Evolutionary conservation across 176 grass and related monocot species (phyloP).

Genomic region (Stipa capillata): DNA sequence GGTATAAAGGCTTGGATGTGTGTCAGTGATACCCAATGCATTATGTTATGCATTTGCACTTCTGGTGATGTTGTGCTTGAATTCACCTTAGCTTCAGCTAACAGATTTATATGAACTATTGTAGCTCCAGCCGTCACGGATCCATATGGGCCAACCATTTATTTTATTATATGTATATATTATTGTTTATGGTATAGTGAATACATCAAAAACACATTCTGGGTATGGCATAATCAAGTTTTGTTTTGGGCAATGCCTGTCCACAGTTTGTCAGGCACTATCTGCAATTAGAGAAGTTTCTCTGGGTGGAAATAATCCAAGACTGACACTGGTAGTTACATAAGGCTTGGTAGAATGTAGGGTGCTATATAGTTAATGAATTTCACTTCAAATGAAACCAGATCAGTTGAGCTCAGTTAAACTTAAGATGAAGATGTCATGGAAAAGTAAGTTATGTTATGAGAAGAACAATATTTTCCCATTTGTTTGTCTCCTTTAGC

Average conservation of each 20-base stretch:
- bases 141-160: neutral
- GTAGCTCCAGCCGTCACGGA: neutral
- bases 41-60: neutral
- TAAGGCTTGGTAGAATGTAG: neutral
- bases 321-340: neutral
- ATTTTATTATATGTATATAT: neutral
- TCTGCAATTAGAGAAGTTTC: neutral
- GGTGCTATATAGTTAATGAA: neutral
- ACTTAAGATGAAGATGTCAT: neutral
- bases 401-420: neutral
- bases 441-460: neutral
- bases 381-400: neutral
- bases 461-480: neutral
- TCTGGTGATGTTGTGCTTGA: neutral
- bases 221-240: neutral
- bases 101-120: neutral
- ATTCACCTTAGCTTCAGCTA: neutral
- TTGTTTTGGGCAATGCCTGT: neutral
- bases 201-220: neutral
- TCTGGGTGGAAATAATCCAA: neutral
- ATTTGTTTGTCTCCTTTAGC: neutral
- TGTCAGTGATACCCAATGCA: neutral
- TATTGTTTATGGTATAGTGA: neutral
- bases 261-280: neutral
- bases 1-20: too few species aligned